phyloP scores from a whole-genome alignment of 805 yeast genomes.

The Pichia ethanolica region DNA sequence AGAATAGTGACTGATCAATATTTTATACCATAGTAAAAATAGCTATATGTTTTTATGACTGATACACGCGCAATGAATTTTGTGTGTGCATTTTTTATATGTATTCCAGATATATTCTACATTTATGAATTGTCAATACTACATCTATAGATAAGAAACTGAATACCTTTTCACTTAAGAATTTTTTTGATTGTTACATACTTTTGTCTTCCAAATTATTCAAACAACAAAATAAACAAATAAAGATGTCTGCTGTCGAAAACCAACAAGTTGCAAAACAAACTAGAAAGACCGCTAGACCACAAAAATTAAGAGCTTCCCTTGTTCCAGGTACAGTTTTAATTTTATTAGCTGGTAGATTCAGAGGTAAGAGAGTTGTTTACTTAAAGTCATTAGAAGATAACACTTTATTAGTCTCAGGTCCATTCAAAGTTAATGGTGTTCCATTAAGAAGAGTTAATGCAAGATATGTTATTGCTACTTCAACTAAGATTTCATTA shows the following conservation, averaged over 20 bases:
- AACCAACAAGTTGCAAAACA: conserved; percentile 81
- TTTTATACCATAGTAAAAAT: too few relatives aligned
- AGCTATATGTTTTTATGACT: not conserved
- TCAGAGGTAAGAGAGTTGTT: conserved; percentile 99
- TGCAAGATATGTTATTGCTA: conserved; percentile 97
- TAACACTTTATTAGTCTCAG: conserved; percentile 94
- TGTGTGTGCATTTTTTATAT: not conserved
- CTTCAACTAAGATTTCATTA: conserved; percentile 84
- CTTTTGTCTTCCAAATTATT: not conserved
- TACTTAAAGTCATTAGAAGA: conserved; percentile 95
- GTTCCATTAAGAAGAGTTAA: conserved; percentile 99
- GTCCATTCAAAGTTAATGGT: conserved; percentile 99
- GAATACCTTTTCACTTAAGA: too few relatives aligned
- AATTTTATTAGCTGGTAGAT: conserved; percentile 96
- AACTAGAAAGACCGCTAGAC: conserved; percentile 86
- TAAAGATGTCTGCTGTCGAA: conserved; percentile 47
- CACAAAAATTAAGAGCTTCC: conserved; percentile 88
- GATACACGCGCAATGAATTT: too few relatives aligned
- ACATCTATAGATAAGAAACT: too few relatives aligned
- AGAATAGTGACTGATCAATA: too few relatives aligned
- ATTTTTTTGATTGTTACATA: too few relatives aligned
- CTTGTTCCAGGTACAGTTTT: conserved; percentile 39
- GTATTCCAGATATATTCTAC: too few relatives aligned
- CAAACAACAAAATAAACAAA: not conserved
- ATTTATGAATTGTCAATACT: too few relatives aligned